These are phyloP conservation scores for Echium plantagineum DNA, from an alignment of 257 asterid genomes.

Conservation along the genomic window DNA sequence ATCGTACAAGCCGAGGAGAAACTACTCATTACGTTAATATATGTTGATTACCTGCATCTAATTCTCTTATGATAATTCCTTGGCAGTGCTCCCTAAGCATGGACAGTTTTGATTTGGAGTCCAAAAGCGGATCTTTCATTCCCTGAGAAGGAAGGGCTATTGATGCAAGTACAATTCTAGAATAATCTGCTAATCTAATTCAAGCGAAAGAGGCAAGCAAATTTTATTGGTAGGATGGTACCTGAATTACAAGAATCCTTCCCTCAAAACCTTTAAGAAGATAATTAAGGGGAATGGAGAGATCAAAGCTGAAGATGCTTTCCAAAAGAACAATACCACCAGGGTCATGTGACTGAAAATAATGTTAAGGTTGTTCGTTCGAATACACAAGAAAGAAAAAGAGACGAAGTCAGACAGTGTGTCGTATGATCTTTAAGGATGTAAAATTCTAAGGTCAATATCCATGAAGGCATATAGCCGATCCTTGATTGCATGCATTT, in stretches of 20 bases:
- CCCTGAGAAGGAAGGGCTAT: conserved; percentile 38
- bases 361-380: conserved; percentile 36
- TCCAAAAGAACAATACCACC: conserved; percentile 63
- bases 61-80: conserved; percentile 48
- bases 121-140: conserved; percentile 65
- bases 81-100: conserved; percentile 48
- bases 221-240: not conserved
- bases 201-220: no score
- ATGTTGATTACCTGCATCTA: conserved; percentile 54
- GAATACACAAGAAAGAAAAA: not conserved
- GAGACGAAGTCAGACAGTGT: no score
- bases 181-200: no score
- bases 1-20: not conserved
- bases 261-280: conserved; percentile 56
- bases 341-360: conserved; percentile 66
- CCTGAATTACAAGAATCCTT: conserved; percentile 64
- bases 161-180: no score
- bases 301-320: conserved; percentile 79
- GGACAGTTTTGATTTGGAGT: conserved; percentile 46
- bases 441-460: no score
- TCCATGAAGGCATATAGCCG: no score
- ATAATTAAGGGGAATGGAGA: conserved; percentile 73
- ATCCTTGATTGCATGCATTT: not conserved
- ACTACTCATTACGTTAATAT: not conserved
- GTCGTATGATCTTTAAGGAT: no score